Base-by-base conservation (phyloP, 2,329 filamentous ascomycete genomes). In the Cladosporium sphaerospermum region DNA sequence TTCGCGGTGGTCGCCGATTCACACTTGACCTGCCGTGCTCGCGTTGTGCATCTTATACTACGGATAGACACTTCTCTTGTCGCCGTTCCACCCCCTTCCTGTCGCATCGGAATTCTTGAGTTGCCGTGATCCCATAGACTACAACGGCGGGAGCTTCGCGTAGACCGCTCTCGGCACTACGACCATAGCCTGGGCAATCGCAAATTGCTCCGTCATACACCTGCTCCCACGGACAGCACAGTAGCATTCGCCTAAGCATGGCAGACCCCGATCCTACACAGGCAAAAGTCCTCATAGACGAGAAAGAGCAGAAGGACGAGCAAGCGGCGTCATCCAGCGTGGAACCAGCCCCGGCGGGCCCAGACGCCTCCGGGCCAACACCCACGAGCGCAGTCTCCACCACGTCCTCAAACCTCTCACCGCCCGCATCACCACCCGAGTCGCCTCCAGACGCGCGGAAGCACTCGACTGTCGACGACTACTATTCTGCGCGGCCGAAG, bases 401-500 rank as follows among this genome's bases (percentile, higher is more conserved):
- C 16, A 9, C 42, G 28, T 40, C 62, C 11, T 57, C 60, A 13
- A 54, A 61, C 6, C 47, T 54, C 9, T 65, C 64, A 14, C 61
- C 63, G 46, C 61, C 60, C 7, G 50, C 53, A 23, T 63, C 63
- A 43, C 62, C 61, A 10, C 62, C 63, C 13, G 53, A 53, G 10
- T 57, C 53, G 4, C 55, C 57, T 11, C 54, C 61, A 19, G 56
- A 52, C 9, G 43, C 33, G 32, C 51, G 55, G 18, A 56, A 51
- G 13, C 53, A 54, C 13, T 52, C 59, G 6, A 54, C 55, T 10
- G 45, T 55, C n/a, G 59, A 62, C 9, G 58, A 63, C 45, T 63
- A 64, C 47, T 66, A 65, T 47, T 54, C 64, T 5, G 54, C 59
- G 9, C 56, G 63, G 36, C 59, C 60, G n/a, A 61, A 56, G 34